Evolutionary conservation across 768 basidiomycete species (phyloP), one percentile per base, ranked within the genome.

Genomic region (Kondoa subrosea): DNA sequence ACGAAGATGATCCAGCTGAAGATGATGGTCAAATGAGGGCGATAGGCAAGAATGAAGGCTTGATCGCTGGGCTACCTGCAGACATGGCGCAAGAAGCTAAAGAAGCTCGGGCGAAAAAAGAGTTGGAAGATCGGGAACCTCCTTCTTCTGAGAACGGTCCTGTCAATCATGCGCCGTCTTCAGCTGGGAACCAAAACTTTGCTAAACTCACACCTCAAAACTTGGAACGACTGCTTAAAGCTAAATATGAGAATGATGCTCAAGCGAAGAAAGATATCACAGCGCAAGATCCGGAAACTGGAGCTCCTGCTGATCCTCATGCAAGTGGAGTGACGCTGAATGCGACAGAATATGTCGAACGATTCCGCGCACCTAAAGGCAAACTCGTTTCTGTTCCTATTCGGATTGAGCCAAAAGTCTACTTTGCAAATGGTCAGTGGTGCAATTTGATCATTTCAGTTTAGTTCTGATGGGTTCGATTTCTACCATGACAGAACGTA

Each of bases 361-460:
- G 83, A 68, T 89, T 86, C 85, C 80, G 76, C 29, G 93, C 92
- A 0, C 87, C 89, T 0, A 78, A 81, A 56, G 92, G 92, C 14
- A 96, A 96, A 80, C 82, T 83, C 71, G 92, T 99, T 67, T 84
- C 91, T 0, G 84, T 97, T 1, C 91, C 93, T 29, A 87, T 99
- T n/a, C 83, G 95, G 66, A 83, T 99, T 60, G 95, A 99, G 77
- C 95, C 95, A 31, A 99, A 99, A 79, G 91, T 95, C 2, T 93
- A 92, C 75, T 99, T 96, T 76, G 95, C 95, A 3, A 40, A 60
- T 70, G 59, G 69, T 67, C 34, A 57, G 66, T 59, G 21, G 2
- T 17, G 8, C 21, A 30, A 56, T 33, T 56, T 12, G 25, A 63
- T 1, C 14, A 3, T 56, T 34, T 8, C 29, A 12, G 16, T 12